phyloP scores from a whole-genome alignment of 73 alveolate genomes.

The Paramecium octaurelia region DNA sequence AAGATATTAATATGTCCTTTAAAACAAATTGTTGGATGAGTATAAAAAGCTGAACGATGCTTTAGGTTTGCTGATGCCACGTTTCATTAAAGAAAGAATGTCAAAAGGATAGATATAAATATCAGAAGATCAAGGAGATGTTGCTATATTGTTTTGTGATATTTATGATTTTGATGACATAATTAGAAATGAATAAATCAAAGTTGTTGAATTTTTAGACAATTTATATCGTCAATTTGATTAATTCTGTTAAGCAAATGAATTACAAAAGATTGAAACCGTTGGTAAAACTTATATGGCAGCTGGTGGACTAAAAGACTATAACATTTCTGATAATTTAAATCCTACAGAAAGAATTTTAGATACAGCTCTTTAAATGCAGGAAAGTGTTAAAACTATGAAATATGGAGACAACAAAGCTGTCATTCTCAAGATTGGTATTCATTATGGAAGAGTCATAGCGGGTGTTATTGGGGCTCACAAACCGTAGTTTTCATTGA shows the following conservation, averaged over 20 bases:
- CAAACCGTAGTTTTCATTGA: constrained; percentile 93
- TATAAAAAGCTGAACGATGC: constrained; percentile 15
- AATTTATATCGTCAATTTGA: constrained; percentile 72
- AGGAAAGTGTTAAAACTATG: constrained; percentile 44
- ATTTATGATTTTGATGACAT: constrained; percentile 79
- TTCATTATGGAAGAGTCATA: constrained; percentile 93
- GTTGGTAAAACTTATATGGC: constrained; percentile 90
- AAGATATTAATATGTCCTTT: neutral
- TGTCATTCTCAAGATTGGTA: constrained; percentile 90
- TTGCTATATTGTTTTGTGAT: constrained; percentile 79
- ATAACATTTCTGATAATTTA: neutral
- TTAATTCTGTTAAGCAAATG: constrained; percentile 77
- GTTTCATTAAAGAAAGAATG: constrained; percentile 11
- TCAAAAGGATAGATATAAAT: constrained; percentile 44
- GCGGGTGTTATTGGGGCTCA: constrained; percentile 98
- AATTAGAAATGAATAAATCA: constrained; percentile 51
- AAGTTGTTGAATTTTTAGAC: constrained; percentile 58
- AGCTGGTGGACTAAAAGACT: constrained; percentile 71
- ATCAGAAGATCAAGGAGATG: constrained; percentile 79
- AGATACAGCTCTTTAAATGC: constrained; percentile 48
- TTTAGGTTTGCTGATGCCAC: neutral
- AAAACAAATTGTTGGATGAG: neutral
- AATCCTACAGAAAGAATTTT: constrained; percentile 65
- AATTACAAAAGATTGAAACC: constrained; percentile 80
- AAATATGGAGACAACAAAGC: constrained; percentile 52